Evolutionary conservation across 345 rosid genomes (phyloP).

Genomic region (Iberis pinnata): DNA sequence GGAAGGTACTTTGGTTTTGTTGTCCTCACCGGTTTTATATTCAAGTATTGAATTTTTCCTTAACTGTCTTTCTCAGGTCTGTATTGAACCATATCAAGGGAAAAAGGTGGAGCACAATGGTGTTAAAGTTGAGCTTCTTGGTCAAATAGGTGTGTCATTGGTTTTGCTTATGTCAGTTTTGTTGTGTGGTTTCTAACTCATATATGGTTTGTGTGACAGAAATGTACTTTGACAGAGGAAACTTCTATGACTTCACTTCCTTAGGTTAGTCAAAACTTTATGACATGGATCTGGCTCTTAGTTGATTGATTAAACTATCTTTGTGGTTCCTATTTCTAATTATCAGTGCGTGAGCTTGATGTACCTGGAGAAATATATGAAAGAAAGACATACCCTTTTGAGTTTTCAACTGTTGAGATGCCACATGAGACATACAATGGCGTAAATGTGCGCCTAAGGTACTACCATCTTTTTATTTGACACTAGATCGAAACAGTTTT

Average conservation of each 20-base stretch:
- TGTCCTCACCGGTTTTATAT: too few species aligned
- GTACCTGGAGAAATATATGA: slow-evolving; percentile 94
- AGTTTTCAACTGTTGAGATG: slow-evolving; percentile 94
- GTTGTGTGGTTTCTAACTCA: background rate
- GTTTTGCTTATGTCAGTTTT: background rate
- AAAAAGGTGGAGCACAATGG: slow-evolving; percentile 94
- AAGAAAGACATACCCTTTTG: slow-evolving; percentile 79
- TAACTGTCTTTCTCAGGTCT: slow-evolving; percentile 39
- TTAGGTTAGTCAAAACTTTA: slow-evolving; percentile 57
- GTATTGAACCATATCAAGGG: slow-evolving; percentile 82
- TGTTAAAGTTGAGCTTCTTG: slow-evolving; percentile 91
- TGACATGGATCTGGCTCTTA: slow-evolving; percentile 1
- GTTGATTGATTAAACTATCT: background rate
- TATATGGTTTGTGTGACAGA: too few species aligned
- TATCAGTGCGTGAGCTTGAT: slow-evolving; percentile 90
- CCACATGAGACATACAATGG: slow-evolving; percentile 91
- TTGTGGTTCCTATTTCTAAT: slow-evolving; percentile 15
- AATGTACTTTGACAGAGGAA: slow-evolving; percentile 92
- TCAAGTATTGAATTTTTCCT: too few species aligned
- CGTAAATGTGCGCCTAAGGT: slow-evolving; percentile 93
- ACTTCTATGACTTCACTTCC: slow-evolving; percentile 92
- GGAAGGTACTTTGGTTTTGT: slow-evolving; percentile 48
- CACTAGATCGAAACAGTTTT: background rate
- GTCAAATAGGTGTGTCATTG: slow-evolving; percentile 57
- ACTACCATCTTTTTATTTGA: slow-evolving; percentile 16